Evolutionary conservation across 257 asterid genomes (phyloP).

Genomic region (Craterostigma plantagineum): DNA sequence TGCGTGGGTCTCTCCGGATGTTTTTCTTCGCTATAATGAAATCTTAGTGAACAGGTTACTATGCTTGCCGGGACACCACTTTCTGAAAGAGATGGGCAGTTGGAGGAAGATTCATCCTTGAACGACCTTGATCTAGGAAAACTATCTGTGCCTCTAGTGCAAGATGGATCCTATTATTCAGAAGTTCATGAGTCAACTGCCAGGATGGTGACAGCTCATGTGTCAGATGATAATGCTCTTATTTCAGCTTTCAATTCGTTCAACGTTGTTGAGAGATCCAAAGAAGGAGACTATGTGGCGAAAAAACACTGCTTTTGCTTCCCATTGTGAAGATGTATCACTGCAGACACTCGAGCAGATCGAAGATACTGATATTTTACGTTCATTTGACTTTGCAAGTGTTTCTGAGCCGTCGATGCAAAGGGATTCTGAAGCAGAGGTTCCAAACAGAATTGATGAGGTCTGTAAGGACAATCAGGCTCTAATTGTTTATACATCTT

Average conservation of each 20-base stretch:
- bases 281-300: slow-evolving; percentile 16
- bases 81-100: slow-evolving; percentile 20
- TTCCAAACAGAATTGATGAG: slow-evolving; percentile 6
- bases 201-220: slow-evolving; percentile 15
- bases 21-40: slow-evolving; percentile 9
- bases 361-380: background rate
- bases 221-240: slow-evolving; percentile 19
- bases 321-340: slow-evolving; percentile 12
- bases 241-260: slow-evolving; percentile 25
- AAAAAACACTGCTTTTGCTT: slow-evolving; percentile 17
- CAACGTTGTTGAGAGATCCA: slow-evolving; percentile 11
- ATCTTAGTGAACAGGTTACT: slow-evolving; percentile 14
- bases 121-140: slow-evolving; percentile 23
- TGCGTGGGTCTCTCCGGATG: slow-evolving; percentile 10
- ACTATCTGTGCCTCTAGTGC: slow-evolving; percentile 19
- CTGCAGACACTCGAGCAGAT: slow-evolving; percentile 11
- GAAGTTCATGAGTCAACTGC: slow-evolving; percentile 15
- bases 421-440: too few relatives aligned
- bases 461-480: slow-evolving; percentile 14
- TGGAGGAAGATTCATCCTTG: slow-evolving; percentile 15
- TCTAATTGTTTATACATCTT: slow-evolving; percentile 19
- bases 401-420: slow-evolving; percentile 10
- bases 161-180: slow-evolving; percentile 12
- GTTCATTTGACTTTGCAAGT: slow-evolving; percentile 9
- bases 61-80: slow-evolving; percentile 26